These are phyloP conservation scores for Apiotrichum domesticum DNA, from an alignment of 1,284 basidiomycete species.

Conservation along the genomic window DNA sequence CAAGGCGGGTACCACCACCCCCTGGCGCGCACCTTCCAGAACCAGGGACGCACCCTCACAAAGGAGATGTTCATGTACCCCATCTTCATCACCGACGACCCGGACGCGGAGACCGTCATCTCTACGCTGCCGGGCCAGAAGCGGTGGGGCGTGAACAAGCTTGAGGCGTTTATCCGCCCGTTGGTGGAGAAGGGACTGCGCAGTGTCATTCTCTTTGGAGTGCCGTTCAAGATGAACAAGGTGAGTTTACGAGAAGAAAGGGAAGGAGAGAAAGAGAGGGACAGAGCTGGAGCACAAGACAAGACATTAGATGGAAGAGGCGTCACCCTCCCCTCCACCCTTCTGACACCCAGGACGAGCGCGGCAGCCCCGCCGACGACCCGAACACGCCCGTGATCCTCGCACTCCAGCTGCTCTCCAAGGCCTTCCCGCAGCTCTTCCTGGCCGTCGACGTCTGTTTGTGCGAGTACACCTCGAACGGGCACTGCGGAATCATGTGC, in stretches of 20 bases:
- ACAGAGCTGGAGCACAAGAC: background rate
- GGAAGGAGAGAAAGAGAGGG: background rate
- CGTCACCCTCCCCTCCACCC: no score
- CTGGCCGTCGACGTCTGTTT: slow-evolving; percentile 94
- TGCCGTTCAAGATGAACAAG: slow-evolving; percentile 78
- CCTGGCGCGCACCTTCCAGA: slow-evolving; percentile 76
- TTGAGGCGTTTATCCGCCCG: slow-evolving; percentile 81
- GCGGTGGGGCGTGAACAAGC: slow-evolving; percentile 87
- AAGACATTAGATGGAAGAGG: background rate
- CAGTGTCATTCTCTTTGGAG: slow-evolving; percentile 95
- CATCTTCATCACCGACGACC: slow-evolving; percentile 91
- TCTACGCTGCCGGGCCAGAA: slow-evolving; percentile 74
- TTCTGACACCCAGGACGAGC: slow-evolving; percentile 57
- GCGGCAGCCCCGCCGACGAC: slow-evolving; percentile 85
- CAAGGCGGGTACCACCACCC: slow-evolving; percentile 92
- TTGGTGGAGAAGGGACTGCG: slow-evolving; percentile 81
- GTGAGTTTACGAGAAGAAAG: slow-evolving; percentile 50
- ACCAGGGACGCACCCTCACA: slow-evolving; percentile 60
- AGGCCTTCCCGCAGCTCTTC: slow-evolving; percentile 74
- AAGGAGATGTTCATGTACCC: slow-evolving; percentile 97
- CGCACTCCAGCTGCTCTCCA: slow-evolving; percentile 71
- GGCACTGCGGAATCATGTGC: slow-evolving; percentile 82
- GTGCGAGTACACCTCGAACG: slow-evolving; percentile 99
- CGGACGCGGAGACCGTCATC: slow-evolving; percentile 72
- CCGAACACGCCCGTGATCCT: slow-evolving; percentile 84